Evolutionary conservation across 139 green algal genomes (phyloP), one percentile per base, ranked within the genome.

Genomic region (Klebsormidium nitens): DNA sequence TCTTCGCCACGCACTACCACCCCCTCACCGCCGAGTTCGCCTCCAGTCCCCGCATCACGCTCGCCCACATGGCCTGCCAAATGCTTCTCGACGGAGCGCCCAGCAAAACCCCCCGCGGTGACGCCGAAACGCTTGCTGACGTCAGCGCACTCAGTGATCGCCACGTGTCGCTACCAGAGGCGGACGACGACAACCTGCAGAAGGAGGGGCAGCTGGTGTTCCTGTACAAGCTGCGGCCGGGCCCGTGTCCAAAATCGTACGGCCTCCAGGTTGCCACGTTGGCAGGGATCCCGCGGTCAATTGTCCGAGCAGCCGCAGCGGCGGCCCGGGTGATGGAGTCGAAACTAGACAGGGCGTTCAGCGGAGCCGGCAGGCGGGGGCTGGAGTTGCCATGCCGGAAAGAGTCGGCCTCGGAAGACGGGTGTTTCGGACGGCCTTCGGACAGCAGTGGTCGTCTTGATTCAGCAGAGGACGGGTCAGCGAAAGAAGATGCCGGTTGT

Each of bases 1-100:
- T 99, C n/a, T 98, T 99, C 82, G 91, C 91, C 14, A 99, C 94
- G 1, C 94, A 99, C 85, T 99, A 97, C 78, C 93, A 98, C 79
- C 75, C 84, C 39, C 78, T 96, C 19, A 84, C 60, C 31, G 66
- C 19, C 28, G 70, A 77, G 46, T 77, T 77, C 64, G 70, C 67
- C 5, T n/a, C 39, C 29, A 34, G 34, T 35, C 46, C 23, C 1
- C 39, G 26, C 26, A 36, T 78, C 2, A 38, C 35, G 5, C 1
- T 78, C 2, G 19, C 37, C 17, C 64, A 78, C 71, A 78, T 78
- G 71, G 63, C 63, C 6, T 75, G 44, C 35, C 5, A 34, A 29
- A 31, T 73, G 14, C 34, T 32, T 35, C 29, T 31, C 48, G 5
- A 5, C 26, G 35, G 26, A 75, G 58, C 14, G 14, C 40, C 46